Conservation (phyloP, 2,329 filamentous ascomycete species). For the Monilinia polystroma region DNA sequence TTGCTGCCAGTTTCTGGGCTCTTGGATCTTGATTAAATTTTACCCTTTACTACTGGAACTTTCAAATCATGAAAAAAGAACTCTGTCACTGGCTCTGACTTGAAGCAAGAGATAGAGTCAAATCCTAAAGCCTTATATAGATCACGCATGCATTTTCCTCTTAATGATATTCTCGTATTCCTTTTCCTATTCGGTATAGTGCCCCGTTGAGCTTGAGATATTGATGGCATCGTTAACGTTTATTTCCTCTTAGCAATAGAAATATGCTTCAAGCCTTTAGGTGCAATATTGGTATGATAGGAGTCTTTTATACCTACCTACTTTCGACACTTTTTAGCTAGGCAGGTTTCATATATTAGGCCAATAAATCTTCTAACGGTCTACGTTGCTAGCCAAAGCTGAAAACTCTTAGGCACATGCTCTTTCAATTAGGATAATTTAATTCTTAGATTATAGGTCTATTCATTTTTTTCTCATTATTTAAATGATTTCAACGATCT, state of each 20-base stretch:
- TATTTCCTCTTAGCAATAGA: not conserved
- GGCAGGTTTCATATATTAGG: too few species aligned
- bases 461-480: too few species aligned
- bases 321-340: too few species aligned
- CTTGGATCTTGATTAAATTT: not conserved
- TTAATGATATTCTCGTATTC: not conserved
- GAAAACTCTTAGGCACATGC: not conserved
- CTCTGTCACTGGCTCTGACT: too few species aligned
- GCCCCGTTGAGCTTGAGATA: not conserved
- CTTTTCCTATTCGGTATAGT: not conserved
- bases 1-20: not conserved
- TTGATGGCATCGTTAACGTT: not conserved
- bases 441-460: not conserved
- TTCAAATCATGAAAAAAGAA: not conserved
- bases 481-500: not conserved
- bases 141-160: not conserved
- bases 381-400: not conserved
- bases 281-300: not conserved
- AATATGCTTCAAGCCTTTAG: not conserved
- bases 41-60: not conserved
- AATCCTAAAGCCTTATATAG: not conserved
- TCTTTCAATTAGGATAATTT: not conserved
- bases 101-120: too few species aligned
- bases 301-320: not conserved
- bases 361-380: too few species aligned